Conservation (phyloP, 163 green algal species). For the Chlamydomonas reinhardtii region DNA sequence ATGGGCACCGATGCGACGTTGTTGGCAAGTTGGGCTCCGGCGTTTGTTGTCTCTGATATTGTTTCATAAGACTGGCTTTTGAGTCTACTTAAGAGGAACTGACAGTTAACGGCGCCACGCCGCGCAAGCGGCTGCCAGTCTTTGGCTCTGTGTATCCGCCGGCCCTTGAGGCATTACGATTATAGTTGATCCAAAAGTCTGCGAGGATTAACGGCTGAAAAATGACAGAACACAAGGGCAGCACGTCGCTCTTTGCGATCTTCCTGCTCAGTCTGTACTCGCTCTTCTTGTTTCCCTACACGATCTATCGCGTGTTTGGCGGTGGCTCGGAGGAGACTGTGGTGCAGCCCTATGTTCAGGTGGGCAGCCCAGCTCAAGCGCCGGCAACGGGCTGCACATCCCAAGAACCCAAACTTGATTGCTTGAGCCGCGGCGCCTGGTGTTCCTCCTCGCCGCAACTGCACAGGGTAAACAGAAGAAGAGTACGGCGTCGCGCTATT, state of each 20-base stretch:
- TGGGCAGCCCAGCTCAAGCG: not conserved
- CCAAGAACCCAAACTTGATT: not conserved
- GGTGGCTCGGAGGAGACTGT: conserved; percentile 59
- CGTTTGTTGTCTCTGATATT: no score
- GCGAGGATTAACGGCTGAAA: not conserved
- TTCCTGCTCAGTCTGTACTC: conserved; percentile 87
- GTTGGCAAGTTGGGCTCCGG: no score
- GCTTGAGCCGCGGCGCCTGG: not conserved
- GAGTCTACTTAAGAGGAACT: no score
- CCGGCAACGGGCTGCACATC: not conserved
- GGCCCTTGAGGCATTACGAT: no score
- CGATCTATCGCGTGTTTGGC: conserved; percentile 77
- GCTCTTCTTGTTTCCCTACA: conserved; percentile 86
- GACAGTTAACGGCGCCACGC: no score
- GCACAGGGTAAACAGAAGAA: conserved; percentile 30
- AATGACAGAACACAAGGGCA: conserved; percentile 47
- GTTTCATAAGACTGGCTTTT: no score
- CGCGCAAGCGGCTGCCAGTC: no score
- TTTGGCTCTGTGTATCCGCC: no score
- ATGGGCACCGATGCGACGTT: no score
- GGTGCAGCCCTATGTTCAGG: conserved; percentile 58
- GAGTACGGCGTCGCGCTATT: not conserved
- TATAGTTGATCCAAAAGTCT: no score
- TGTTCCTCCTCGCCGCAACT: not conserved
- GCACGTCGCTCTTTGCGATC: conserved; percentile 80